A percentile compares a stretch with the other conserved stretches of the same genome.
phyloP scores from a whole-genome alignment of 2,329 filamentous ascomycete genomes.

The Trichophyton verrucosum region DNA sequence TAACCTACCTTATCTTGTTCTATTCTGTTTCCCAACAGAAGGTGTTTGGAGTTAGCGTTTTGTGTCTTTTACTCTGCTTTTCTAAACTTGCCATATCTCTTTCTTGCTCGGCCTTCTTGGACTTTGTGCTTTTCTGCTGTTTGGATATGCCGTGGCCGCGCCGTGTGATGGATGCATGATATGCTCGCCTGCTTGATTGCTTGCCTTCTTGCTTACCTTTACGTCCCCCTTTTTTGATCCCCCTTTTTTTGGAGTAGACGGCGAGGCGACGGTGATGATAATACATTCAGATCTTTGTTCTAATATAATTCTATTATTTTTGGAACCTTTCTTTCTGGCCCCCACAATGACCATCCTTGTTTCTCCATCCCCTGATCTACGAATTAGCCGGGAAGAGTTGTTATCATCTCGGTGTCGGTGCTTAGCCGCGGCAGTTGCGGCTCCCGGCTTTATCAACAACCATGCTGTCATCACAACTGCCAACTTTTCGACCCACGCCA shows the following conservation, averaged over 20 bases:
- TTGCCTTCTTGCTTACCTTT: neutral
- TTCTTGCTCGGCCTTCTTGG: neutral
- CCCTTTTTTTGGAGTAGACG: neutral
- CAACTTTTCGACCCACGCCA: neutral
- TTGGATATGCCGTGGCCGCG: neutral
- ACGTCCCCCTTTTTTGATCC: neutral
- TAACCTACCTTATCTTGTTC: neutral
- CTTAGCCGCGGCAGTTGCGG: neutral
- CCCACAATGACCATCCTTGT: neutral
- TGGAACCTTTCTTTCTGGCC: neutral
- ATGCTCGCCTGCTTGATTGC: too few species aligned
- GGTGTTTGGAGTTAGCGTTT: neutral
- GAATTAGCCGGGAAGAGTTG: neutral
- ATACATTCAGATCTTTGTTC: neutral
- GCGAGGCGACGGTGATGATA: neutral
- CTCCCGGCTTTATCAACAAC: neutral
- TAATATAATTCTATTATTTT: neutral
- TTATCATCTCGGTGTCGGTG: neutral
- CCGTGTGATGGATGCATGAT: slow-evolving; percentile 2
- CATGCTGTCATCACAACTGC: neutral
- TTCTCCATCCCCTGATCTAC: neutral
- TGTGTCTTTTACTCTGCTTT: neutral
- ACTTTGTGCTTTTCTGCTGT: neutral
- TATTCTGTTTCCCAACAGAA: neutral
- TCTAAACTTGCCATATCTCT: neutral